Evolutionary conservation across 768 basidiomycete species (phyloP).

Genomic region (Tricholomella constricta): DNA sequence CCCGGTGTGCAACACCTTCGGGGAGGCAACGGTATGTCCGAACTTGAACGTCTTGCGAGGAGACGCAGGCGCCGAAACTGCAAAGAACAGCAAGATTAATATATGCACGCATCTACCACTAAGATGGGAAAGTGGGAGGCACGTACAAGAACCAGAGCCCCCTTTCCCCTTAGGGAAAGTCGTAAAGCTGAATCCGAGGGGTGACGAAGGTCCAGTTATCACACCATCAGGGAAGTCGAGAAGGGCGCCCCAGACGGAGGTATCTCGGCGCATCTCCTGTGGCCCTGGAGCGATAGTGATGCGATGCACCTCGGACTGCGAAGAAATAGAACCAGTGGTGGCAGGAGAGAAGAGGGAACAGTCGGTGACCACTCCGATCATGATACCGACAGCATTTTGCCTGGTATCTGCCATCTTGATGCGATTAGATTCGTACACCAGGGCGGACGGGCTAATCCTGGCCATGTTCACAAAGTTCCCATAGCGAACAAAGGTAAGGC

Average conservation of each 20-base stretch:
- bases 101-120: no score
- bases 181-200: neutral
- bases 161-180: neutral
- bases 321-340: neutral
- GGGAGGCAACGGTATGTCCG: neutral
- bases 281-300: conserved; percentile 6
- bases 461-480: conserved; percentile 1
- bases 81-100: no score
- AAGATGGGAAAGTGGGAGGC: no score
- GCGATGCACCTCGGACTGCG: neutral
- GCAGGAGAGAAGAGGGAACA: neutral
- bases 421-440: neutral
- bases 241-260: conserved; percentile 6
- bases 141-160: no score
- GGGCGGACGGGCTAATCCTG: neutral
- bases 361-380: conserved; percentile 10
- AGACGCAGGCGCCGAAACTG: neutral
- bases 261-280: conserved; percentile 10
- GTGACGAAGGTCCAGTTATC: neutral
- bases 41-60: neutral
- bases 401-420: neutral
- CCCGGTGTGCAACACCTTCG: neutral
- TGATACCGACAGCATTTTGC: neutral
- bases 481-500: neutral
- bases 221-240: neutral